Evolutionary conservation across 768 basidiomycete genomes (phyloP), one percentile per base, ranked within the genome.

Genomic region (Termitomyces sp.): DNA sequence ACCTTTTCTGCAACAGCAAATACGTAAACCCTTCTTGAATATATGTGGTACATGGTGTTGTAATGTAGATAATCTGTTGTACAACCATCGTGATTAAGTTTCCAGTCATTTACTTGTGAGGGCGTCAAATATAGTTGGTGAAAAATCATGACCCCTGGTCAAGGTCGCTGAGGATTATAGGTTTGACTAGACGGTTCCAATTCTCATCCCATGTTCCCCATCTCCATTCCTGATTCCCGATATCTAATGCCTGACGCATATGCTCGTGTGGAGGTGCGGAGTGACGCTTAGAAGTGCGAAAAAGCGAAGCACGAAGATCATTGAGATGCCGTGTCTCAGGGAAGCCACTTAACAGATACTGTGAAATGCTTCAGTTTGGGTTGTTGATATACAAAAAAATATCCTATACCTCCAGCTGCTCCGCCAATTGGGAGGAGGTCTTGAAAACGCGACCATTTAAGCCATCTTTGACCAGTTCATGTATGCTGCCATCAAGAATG

Each of bases 161-260:
- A 43, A 65, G 47, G 37, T 67, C 61, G 13, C 61, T 53, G 56
- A 79, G 62, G 56, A 82, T 69, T 34, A 93, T 66, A 16, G 89
- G 90, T 65, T 76, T 75, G 53, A 96, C 76, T 20, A 82, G 75
- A 44, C 72, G 74, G 50, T 81, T 79, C 94, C 94, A 98, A 64
- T 94, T 94, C 54, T 92, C 84, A 56, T 86, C 79, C 94, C 94
- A 98, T 0, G 82, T 82, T 24, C 76, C 72, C 91, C 91, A 94
- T 32, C 78, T 74, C 77, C 80, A 80, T 2, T 64, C 70, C 32
- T 59, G 62, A 6, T 64, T 67, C 27, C 62, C 64, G 59, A 57
- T 49, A 46, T 63, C 65, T 42, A 53, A 57, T 49, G 55, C 59
- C 20, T 58, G 59, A 27, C 62, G 63, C n/a, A 29, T 29, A 3